Conservation (phyloP, 2,329 filamentous ascomycete genomes). For the Alternaria gansuensis region DNA sequence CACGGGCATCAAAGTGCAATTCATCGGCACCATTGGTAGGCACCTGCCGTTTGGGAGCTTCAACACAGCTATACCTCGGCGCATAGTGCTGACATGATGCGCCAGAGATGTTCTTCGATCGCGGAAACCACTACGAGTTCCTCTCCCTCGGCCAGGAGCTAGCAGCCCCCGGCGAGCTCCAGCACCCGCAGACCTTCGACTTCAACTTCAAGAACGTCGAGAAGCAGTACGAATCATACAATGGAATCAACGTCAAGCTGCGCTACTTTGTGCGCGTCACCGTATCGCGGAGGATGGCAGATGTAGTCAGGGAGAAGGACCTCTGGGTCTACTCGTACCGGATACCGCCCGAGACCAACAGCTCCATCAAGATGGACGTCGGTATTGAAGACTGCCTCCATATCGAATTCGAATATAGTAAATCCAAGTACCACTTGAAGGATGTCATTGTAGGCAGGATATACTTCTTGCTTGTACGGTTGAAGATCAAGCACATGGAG, state of each 20-base stretch:
- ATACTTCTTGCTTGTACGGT: conserved; percentile 93
- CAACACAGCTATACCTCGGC: not conserved
- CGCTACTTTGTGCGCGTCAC: conserved; percentile 98
- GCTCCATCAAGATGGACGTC: conserved; percentile 99
- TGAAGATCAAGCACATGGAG: conserved; percentile 99
- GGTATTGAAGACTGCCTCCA: conserved; percentile 99
- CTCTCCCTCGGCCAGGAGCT: conserved; percentile 96
- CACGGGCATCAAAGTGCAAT: conserved; percentile 99
- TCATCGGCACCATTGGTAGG: conserved; percentile 96
- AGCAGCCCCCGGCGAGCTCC: conserved; percentile 93
- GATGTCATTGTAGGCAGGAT: conserved; percentile 98
- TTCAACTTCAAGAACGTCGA: conserved; percentile 99
- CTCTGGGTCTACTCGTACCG: conserved; percentile 99
- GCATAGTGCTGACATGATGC: conserved; percentile 25
- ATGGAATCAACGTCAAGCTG: conserved; percentile 98
- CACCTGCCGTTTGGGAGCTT: conserved; percentile 13
- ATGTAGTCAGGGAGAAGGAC: conserved; percentile 98
- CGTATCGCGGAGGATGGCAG: conserved; percentile 94
- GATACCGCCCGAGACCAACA: conserved; percentile 97
- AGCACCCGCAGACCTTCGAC: conserved; percentile 97
- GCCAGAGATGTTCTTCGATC: conserved; percentile 98
- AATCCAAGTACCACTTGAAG: conserved; percentile 98
- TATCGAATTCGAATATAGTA: conserved; percentile 99
- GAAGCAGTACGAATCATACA: conserved; percentile 99
- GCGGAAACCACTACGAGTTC: conserved; percentile 99